A percentile compares a stretch with the other conserved stretches of the same genome.
phyloP scores from a whole-genome alignment of 495 filamentous ascomycete species.

The Hypomontagnella monticulosa region DNA sequence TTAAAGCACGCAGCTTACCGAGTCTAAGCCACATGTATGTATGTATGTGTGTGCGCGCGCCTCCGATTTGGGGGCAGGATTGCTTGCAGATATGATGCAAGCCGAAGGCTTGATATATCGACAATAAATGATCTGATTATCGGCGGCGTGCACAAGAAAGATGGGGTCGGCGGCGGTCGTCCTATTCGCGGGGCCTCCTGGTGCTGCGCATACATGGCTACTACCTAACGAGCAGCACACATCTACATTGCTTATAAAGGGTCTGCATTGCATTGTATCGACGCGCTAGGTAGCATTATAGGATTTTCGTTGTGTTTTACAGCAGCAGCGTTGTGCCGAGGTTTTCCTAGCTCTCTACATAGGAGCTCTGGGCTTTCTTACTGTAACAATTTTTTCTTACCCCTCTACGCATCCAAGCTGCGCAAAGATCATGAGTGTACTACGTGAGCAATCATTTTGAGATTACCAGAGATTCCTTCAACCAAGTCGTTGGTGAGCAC shows the following conservation, averaged over 20 bases:
- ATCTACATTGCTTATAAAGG: not conserved
- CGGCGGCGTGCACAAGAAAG: slow-evolving; percentile 15
- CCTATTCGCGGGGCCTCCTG: too few species aligned
- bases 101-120: not conserved
- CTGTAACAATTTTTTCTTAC: slow-evolving; percentile 14
- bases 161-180: slow-evolving; percentile 10
- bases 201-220: too few species aligned
- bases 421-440: not conserved
- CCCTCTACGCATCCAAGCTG: slow-evolving; percentile 1
- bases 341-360: not conserved
- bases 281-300: slow-evolving; percentile 25
- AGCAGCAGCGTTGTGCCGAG: slow-evolving; percentile 4
- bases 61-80: not conserved
- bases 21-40: not conserved
- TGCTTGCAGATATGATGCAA: not conserved
- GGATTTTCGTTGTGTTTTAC: slow-evolving; percentile 34
- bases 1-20: not conserved
- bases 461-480: slow-evolving; percentile 21
- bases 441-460: slow-evolving; percentile 8
- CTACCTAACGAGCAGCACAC: too few species aligned
- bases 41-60: slow-evolving; percentile 12
- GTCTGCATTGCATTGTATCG: not conserved
- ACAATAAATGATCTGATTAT: slow-evolving; percentile 36
- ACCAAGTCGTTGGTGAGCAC: slow-evolving; percentile 14
- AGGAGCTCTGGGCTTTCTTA: slow-evolving; percentile 6